Percentiles rank a stretch among this genome's conserved stretches.
phyloP scores from a whole-genome alignment of 441 rosid genomes.

The Corymbia citriodora region DNA sequence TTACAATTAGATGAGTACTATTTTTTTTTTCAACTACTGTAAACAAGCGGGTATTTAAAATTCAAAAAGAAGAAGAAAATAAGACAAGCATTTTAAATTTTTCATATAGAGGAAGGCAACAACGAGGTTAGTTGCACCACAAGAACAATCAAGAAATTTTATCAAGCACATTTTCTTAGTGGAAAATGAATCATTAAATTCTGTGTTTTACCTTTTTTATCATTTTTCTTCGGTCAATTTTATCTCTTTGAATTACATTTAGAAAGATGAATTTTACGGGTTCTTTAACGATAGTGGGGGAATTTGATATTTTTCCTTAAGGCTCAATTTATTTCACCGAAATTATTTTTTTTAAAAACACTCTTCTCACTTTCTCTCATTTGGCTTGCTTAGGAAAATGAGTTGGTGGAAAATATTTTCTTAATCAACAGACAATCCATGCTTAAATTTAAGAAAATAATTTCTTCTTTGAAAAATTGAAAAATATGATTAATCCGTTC shows the following conservation, averaged over 20 bases:
- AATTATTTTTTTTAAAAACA: neutral
- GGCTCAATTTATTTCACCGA: fast-evolving
- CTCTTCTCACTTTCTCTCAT: fast-evolving
- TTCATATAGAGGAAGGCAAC: neutral
- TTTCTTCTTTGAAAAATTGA: too few relatives aligned
- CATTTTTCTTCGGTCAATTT: neutral
- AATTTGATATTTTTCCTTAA: neutral
- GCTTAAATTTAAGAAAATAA: too few relatives aligned
- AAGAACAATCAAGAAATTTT: neutral
- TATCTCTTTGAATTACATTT: neutral
- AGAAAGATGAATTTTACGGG: neutral
- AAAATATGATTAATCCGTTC: too few relatives aligned
- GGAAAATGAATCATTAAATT: neutral
- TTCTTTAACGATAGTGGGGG: neutral
- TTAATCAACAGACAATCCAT: fast-evolving
- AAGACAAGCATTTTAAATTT: neutral
- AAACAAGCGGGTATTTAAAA: too few relatives aligned
- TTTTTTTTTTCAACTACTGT: neutral
- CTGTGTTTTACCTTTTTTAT: neutral
- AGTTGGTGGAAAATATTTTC: fast-evolving
- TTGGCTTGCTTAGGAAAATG: neutral
- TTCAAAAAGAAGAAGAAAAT: neutral
- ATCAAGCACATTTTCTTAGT: neutral
- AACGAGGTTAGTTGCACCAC: neutral
- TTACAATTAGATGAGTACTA: neutral